phyloP scores from a whole-genome alignment of 2,329 filamentous ascomycete genomes.

The Xylariaceae sp. region DNA sequence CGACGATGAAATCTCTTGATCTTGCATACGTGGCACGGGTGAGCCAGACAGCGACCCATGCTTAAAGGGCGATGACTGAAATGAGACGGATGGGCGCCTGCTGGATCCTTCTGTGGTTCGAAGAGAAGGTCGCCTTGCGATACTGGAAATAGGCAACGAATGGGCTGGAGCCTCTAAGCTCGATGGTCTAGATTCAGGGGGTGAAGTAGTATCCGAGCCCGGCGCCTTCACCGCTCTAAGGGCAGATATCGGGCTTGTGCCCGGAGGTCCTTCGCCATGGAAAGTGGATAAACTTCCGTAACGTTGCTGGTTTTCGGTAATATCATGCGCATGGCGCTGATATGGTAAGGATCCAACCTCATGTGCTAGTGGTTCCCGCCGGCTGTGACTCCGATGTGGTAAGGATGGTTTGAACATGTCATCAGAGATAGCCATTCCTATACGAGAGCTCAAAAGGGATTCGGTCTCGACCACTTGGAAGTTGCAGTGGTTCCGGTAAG shows the following conservation, averaged over 20 bases:
- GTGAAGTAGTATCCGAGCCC: conserved; percentile 68
- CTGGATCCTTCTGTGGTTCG: conserved; percentile 60
- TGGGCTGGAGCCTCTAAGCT: conserved; percentile 55
- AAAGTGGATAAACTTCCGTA: conserved; percentile 93
- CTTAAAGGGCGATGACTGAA: conserved; percentile 84
- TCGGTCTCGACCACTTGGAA: conserved; percentile 94
- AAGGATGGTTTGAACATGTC: conserved; percentile 84
- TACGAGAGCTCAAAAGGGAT: conserved; percentile 86
- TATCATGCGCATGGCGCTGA: conserved; percentile 54
- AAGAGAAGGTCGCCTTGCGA: conserved; percentile 45
- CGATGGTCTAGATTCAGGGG: conserved; percentile 58
- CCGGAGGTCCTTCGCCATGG: conserved; percentile 77
- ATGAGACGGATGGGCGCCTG: conserved; percentile 83
- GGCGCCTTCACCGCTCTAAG: conserved; percentile 71
- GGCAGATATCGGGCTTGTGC: conserved; percentile 85
- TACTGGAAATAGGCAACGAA: conserved; percentile 59
- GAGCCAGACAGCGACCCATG: conserved; percentile 93
- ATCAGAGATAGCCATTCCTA: conserved; percentile 85
- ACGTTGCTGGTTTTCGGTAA: conserved; percentile 73
- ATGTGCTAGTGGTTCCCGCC: conserved; percentile 44
- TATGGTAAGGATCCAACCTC: conserved; percentile 81
- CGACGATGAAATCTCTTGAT: conserved; percentile 61
- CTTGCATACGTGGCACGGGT: conserved; percentile 62
- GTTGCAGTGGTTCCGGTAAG: conserved; percentile 86
- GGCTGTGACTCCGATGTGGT: conserved; percentile 58